Evolutionary conservation across 805 yeast species (phyloP).

Genomic region (Helenozyma rhizophorensis): DNA sequence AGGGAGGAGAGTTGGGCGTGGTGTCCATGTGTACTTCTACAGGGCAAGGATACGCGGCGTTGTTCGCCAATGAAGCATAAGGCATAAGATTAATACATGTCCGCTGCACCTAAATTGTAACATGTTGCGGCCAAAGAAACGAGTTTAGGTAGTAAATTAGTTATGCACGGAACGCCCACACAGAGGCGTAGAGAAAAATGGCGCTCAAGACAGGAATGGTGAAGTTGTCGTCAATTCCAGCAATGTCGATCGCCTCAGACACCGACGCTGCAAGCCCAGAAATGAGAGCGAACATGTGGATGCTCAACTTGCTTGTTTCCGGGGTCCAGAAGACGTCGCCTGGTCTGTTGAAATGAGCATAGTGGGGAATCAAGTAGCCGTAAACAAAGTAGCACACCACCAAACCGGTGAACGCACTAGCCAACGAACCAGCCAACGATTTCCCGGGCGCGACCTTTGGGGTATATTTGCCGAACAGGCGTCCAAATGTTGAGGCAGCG

Average conservation of each 20-base stretch:
- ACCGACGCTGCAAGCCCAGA: slow-evolving; percentile 82
- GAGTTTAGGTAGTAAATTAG: too few relatives aligned
- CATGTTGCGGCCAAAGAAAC: too few relatives aligned
- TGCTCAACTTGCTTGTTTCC: slow-evolving; percentile 51
- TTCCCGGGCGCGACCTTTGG: slow-evolving; percentile 72
- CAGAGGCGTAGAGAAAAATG: slow-evolving; percentile 49
- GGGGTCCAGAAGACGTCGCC: slow-evolving; percentile 65
- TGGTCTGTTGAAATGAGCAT: slow-evolving; percentile 44
- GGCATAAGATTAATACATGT: too few relatives aligned
- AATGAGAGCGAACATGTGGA: slow-evolving; percentile 51
- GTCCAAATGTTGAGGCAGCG: slow-evolving; percentile 91
- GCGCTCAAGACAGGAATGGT: slow-evolving; percentile 91
- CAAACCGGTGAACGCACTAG: slow-evolving; percentile 76
- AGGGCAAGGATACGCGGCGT: slow-evolving; percentile 37
- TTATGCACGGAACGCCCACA: slow-evolving; percentile 20
- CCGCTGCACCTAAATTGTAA: too few relatives aligned
- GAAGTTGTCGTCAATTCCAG: slow-evolving; percentile 83
- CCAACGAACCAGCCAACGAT: slow-evolving; percentile 85
- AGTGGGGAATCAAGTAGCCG: slow-evolving; percentile 66
- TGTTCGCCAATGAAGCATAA: slow-evolving; percentile 23
- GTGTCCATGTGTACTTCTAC: slow-evolving; percentile 40
- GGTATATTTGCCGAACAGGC: slow-evolving; percentile 79
- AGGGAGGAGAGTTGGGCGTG: slow-evolving; percentile 29
- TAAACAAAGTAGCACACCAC: slow-evolving; percentile 64
- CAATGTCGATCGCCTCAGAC: slow-evolving; percentile 78